These are phyloP conservation scores for Chaetomiaceae sp. DNA, from an alignment of 2,329 filamentous ascomycete genomes.

Conservation along the genomic window DNA sequence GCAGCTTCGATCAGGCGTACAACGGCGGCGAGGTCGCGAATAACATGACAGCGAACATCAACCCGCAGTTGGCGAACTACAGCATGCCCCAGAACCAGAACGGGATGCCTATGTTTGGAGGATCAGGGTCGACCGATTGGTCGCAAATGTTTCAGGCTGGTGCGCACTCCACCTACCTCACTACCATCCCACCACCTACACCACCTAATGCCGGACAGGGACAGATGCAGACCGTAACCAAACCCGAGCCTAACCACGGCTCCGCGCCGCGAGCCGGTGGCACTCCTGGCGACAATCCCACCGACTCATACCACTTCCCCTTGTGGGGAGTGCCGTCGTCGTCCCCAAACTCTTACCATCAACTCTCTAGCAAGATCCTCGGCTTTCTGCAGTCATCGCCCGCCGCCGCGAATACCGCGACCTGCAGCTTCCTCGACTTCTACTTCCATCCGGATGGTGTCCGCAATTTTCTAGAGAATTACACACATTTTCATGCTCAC, in stretches of 20 bases:
- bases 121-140: constrained; percentile 64
- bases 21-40: constrained; percentile 51
- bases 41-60: constrained; percentile 58
- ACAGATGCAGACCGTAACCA: constrained; percentile 65
- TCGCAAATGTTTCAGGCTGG: constrained; percentile 72
- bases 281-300: constrained; percentile 40
- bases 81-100: constrained; percentile 59
- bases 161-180: constrained; percentile 62
- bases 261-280: constrained; percentile 42
- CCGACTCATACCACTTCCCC: constrained; percentile 45
- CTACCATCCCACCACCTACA: constrained; percentile 56
- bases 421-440: constrained; percentile 50
- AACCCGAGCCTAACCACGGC: constrained; percentile 58
- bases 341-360: constrained; percentile 46
- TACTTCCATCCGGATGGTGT: constrained; percentile 65
- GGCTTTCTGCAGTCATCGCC: constrained; percentile 54
- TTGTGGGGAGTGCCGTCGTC: constrained; percentile 44
- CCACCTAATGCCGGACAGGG: constrained; percentile 54
- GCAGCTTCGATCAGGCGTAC: constrained; percentile 50
- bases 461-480: constrained; percentile 65
- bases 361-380: constrained; percentile 52
- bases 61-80: constrained; percentile 59
- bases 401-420: constrained; percentile 48
- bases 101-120: constrained; percentile 59
- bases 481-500: constrained; percentile 68